Evolutionary conservation across 2,329 filamentous ascomycete genomes (phyloP).

Genomic region (Apiospora hydei): DNA sequence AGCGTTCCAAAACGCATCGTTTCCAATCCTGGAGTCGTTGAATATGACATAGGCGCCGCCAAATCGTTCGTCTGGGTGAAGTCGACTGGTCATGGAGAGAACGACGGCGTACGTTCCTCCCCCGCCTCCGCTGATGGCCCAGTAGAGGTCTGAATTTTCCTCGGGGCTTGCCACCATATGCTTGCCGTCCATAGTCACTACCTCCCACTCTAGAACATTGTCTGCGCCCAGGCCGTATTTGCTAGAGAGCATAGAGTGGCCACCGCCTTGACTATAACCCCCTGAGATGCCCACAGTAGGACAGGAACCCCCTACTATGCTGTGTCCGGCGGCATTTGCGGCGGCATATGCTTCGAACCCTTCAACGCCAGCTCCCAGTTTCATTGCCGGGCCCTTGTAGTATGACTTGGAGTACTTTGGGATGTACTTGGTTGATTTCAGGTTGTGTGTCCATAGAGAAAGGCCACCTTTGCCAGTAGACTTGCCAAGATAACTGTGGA

Average conservation of each 20-base stretch:
- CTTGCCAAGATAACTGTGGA: constrained; percentile 50
- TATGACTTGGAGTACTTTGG: constrained; percentile 33
- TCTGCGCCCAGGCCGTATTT: not conserved
- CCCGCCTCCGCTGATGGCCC: not conserved
- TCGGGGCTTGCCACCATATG: not conserved
- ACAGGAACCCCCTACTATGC: constrained; percentile 24
- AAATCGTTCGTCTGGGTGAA: not conserved
- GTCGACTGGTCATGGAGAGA: not conserved
- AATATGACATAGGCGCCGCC: not conserved
- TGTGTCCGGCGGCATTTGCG: constrained; percentile 9
- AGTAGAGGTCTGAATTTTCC: not conserved
- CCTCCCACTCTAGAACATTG: not conserved
- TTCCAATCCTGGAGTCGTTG: not conserved
- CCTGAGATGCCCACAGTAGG: not conserved
- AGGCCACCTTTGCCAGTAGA: constrained; percentile 58
- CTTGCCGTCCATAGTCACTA: not conserved
- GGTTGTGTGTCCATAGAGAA: constrained; percentile 54
- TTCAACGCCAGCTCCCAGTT: constrained; percentile 28
- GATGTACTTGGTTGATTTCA: constrained; percentile 47
- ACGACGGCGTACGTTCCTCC: not conserved
- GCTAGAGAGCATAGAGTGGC: not conserved
- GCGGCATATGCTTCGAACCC: constrained; percentile 23
- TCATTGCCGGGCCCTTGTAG: constrained; percentile 47
- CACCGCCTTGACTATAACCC: not conserved
- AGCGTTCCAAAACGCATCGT: not conserved